phyloP scores from a whole-genome alignment of 169 alveolate genomes.

The Babesia ovis region DNA sequence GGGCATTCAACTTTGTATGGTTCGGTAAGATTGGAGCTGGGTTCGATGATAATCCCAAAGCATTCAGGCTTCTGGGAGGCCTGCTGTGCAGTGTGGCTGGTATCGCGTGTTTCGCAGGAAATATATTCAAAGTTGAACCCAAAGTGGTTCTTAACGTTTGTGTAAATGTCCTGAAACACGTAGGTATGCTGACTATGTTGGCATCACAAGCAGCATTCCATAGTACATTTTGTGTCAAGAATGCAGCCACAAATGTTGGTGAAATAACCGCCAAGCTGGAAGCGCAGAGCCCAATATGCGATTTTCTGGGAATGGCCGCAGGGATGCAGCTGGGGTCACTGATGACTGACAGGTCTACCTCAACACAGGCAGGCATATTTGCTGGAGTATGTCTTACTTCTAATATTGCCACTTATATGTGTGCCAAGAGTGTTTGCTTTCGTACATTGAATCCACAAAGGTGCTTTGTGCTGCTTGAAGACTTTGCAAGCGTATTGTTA shows the following conservation, averaged over 20 bases:
- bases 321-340: conserved; percentile 37
- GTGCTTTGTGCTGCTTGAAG: conserved; percentile 58
- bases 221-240: conserved; percentile 32
- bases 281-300: conserved; percentile 57
- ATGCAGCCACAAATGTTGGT: conserved; percentile 52
- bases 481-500: conserved; percentile 47
- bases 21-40: conserved; percentile 60
- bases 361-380: conserved; percentile 1
- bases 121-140: conserved; percentile 21
- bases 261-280: conserved; percentile 64
- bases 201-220: conserved; percentile 44
- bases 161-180: conserved; percentile 41
- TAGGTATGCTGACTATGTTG: conserved; percentile 39
- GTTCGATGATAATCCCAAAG: conserved; percentile 55
- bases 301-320: conserved; percentile 54
- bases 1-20: conserved; percentile 51
- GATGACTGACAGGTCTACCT: background rate
- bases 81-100: conserved; percentile 42
- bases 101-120: conserved; percentile 28
- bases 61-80: conserved; percentile 50
- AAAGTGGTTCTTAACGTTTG: conserved; percentile 25
- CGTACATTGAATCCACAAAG: conserved; percentile 45
- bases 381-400: conserved; percentile 10
- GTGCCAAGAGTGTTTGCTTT: conserved; percentile 43
- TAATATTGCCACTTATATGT: conserved; percentile 38